Base-by-base conservation (phyloP, 371 early-diverging fungal genomes). In the Mortierella sp. region DNA sequence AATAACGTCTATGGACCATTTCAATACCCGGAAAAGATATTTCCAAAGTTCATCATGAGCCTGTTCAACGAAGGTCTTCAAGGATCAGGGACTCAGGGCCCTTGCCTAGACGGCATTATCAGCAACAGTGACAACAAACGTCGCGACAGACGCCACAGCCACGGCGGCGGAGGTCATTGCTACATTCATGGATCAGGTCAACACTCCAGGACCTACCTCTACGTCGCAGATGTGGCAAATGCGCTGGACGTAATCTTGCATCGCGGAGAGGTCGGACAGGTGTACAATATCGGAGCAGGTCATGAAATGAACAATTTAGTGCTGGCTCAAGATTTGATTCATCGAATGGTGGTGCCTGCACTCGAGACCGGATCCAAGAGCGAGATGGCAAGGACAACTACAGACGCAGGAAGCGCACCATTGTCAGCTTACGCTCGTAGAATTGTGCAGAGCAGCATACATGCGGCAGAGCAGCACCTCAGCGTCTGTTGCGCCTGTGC, bases 11-110 rank as follows among this genome's bases (percentile, higher is more conserved):
- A 92, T 69, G 95, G 95, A 0, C 94, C 94, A 5, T 85, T 86
- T 52, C 94, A 94, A 72, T 95, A 91, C 59, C 95, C 95, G 2
- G 95, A 95, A 75, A 95, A 95, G 72, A 87, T 94, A 47, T 92
- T 93, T 39, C 93, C 94, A 3, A 95, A 94, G 76, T 94, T 95
- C 70, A 89, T 94, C 32, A 92, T 90, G 79, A 87, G 86, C 50
- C 59, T 94, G n/a, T 66, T 92, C 30, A 66, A 81, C 23, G 83
- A 44, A 82, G 23, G 81, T 81, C 17, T 21, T n/a, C n/a, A n/a
- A n/a, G n/a, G n/a, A n/a, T n/a, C 43, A 11, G 19, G 26, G 7
- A 21, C 17, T 28, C 5, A 17, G 31, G 19, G 24, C 26, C 37
- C 52, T 19, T 15, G n/a, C n/a, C n/a, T n/a, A n/a, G n/a, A n/a